Base-by-base conservation (phyloP, 2,329 filamentous ascomycete genomes). In the Lasiodiplodia gonubiensis region DNA sequence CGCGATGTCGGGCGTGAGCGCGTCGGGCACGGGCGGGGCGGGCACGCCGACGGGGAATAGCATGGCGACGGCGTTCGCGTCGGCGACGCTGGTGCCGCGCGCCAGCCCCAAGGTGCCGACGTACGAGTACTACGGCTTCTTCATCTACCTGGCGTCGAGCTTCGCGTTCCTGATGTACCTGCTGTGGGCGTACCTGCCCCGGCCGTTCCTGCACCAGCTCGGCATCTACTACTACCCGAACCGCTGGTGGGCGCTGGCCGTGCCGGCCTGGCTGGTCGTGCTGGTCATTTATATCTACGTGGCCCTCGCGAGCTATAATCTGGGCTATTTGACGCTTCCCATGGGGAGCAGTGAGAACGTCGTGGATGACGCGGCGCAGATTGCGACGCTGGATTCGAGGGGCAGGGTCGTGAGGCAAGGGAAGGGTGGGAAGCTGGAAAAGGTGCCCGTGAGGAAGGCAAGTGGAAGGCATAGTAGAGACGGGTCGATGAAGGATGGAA, bases 91-190 rank as follows among this genome's bases (percentile, higher is more conserved):
- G 2, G 88, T 97, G 21, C 92, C 94, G 6, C 90, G 93, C 67
- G 94, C 93, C 1, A 90, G 90, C 65, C 95, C 95, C 1, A 93
- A 95, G 77, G 94, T 99, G 2, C 95, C 95, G n/a, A 99, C 95
- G 0, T 98, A 99, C 82, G 95, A 99, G 78, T 99, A 98, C 86
- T 98, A 98, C 78, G 95, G 95, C 77, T 99, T 99, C 81, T 94
- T 97, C 65, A 87, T 99, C 60, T 98, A 99, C 82, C 86, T 99
- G 48, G 92, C 94, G 76, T 94, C 91, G 70, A 92, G 90, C 25
- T 84, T 95, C 63, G 89, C 89, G 2, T 98, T 98, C 77, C 83
- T 89, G 14, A 85, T 90, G 69, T 91, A 90, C 76, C 79, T 90
- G 25, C 82, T 90, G 12, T 97, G 94, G 95, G 91, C 91, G 16